Evolutionary conservation across 2,329 filamentous ascomycete genomes (phyloP), one percentile per base, ranked within the genome.

Genomic region (Penicillium paneum): DNA sequence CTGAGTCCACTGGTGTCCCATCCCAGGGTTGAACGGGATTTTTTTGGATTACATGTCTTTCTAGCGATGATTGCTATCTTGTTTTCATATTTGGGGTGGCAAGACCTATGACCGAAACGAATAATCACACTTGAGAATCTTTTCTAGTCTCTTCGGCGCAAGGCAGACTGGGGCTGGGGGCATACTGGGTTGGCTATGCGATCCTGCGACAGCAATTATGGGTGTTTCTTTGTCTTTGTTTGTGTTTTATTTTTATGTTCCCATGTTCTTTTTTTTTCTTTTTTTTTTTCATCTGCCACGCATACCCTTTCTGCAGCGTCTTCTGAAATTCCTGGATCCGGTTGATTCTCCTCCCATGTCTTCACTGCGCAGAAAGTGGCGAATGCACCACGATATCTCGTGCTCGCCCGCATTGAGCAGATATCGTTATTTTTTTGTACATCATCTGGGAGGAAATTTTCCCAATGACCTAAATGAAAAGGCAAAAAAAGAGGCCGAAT

Each of bases 1-100:
- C 72, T 10, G 70, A 72, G 54, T 70, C 71, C 8, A 75, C 70
- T 13, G 72, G 74, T 28, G 71, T 75, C 24, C 71, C 73, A 32
- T 65, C 71, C 3, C 63, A 67, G 55, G 68, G 60, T 49, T 73
- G 67, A 62, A 50, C 42, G 43, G 42, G 40, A 24, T 44, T 3
- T 41, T 56, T 59, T 49, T 50, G 50, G 54, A 49, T 50, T 31
- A 51, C 50, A 56, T 45, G 49, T 52, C 49, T 50, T 52, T 57
- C 58, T 57, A 59, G 62, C 60, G 61, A 57, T 57, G 58, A 51
- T 60, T 61, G 49, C 47, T 57, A 55, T 56, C 40, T 55, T 59
- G 38, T 49, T 52, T 56, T 57, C 44, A 58, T 55, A 56, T 62
- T 54, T 59, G 61, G 62, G 58, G 60, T 64, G 54, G 58, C 54